Conservation (phyloP, 208 protist species). For the Leishmania lainsoni region DNA sequence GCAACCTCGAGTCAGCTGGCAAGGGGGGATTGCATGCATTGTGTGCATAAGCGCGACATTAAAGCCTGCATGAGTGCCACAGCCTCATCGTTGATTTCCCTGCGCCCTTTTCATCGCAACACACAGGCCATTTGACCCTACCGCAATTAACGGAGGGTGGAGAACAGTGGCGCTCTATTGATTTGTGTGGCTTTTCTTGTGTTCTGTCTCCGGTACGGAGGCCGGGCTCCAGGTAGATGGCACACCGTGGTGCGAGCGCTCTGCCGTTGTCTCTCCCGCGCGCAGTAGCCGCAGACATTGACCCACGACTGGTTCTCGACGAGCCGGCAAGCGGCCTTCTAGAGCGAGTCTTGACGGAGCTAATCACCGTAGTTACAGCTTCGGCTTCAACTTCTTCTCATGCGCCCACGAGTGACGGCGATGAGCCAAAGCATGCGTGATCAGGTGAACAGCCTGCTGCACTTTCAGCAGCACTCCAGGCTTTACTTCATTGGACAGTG, state of each 20-base stretch:
- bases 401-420: neutral
- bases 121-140: neutral
- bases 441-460: conserved; percentile 80
- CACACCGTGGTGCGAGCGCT: neutral
- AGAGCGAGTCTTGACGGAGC: conserved; percentile 28
- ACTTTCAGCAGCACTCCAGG: conserved; percentile 89
- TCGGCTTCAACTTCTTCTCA: neutral
- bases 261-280: conserved; percentile 32
- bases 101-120: neutral
- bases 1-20: neutral
- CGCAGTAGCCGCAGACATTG: conserved; percentile 45
- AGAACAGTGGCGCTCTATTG: neutral
- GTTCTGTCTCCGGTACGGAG: neutral
- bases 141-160: too few relatives aligned
- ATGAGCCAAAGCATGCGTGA: conserved; percentile 34
- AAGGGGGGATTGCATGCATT: neutral
- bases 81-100: neutral
- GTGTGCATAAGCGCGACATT: neutral
- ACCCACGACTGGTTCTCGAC: conserved; percentile 42
- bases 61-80: neutral
- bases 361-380: conserved; percentile 9
- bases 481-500: conserved; percentile 95
- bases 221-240: neutral
- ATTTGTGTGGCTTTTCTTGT: neutral
- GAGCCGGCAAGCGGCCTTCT: conserved; percentile 39